Conservation (phyloP, 2,329 filamentous ascomycete genomes). For the Penicillium capsulatum region DNA sequence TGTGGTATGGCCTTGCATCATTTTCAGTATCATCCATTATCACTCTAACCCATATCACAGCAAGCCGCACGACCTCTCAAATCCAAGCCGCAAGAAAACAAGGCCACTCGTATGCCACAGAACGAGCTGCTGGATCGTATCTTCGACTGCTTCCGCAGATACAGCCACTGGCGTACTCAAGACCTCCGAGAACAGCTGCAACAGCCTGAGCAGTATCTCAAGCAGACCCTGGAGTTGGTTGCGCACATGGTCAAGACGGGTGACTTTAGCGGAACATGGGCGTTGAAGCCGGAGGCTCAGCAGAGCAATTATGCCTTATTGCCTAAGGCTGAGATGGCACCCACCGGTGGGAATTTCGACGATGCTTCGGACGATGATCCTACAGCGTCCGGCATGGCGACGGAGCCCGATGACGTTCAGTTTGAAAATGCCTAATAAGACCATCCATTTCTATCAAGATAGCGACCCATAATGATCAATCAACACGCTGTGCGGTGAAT, state of each 20-base stretch:
- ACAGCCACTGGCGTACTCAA: conserved; percentile 92
- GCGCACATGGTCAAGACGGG: conserved; percentile 79
- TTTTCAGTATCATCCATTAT: conserved; percentile 2
- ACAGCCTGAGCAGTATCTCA: conserved; percentile 91
- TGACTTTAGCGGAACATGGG: conserved; percentile 80
- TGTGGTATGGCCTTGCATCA: conserved; percentile 35
- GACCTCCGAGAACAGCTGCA: conserved; percentile 70
- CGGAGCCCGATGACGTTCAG: conserved; percentile 63
- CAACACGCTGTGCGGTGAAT: background rate
- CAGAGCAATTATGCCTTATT: conserved; percentile 47
- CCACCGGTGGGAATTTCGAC: conserved; percentile 46
- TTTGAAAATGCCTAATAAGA: conserved; percentile 68
- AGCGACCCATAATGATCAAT: background rate
- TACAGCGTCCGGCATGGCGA: conserved; percentile 49
- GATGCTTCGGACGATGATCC: conserved; percentile 50
- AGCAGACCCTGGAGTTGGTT: conserved; percentile 76
- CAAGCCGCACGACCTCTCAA: conserved; percentile 53
- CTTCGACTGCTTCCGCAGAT: conserved; percentile 76
- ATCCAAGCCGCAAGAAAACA: conserved; percentile 62
- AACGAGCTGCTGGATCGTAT: conserved; percentile 83
- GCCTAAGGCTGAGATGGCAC: conserved; percentile 49
- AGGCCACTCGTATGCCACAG: conserved; percentile 84
- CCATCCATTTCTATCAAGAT: background rate
- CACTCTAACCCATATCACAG: conserved; percentile 29
- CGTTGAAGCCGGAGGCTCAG: conserved; percentile 67